A percentile compares a stretch with the other conserved stretches of the same genome.
These are phyloP conservation scores for Ciborinia camelliae DNA, from an alignment of 2,329 filamentous ascomycete species.

Conservation along the genomic window DNA sequence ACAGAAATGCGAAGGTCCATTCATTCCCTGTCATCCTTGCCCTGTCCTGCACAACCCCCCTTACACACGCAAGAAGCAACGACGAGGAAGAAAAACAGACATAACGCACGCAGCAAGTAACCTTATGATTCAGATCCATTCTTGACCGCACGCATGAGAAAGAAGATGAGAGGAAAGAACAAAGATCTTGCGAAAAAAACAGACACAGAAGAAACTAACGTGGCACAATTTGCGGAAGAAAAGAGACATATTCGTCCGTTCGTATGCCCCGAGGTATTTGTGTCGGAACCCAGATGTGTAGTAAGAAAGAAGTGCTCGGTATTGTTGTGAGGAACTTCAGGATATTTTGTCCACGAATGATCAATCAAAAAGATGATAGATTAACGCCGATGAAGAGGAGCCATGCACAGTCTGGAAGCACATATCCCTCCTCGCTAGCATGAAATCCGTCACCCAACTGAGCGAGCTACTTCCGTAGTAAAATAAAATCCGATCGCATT, in stretches of 20 bases:
- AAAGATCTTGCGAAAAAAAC: conserved; percentile 36
- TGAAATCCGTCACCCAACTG: conserved; percentile 29
- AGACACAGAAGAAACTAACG: conserved; percentile 36
- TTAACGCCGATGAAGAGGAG: conserved; percentile 32
- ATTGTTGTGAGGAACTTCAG: conserved; percentile 27
- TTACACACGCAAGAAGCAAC: conserved; percentile 21
- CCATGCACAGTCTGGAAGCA: conserved; percentile 34
- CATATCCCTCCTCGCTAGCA: conserved; percentile 32
- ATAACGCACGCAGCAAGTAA: conserved; percentile 26
- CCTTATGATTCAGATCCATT: conserved; percentile 36
- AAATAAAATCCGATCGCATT: conserved; percentile 37
- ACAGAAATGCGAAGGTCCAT: conserved; percentile 36
- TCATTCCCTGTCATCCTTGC: conserved; percentile 29
- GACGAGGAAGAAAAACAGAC: conserved; percentile 31
- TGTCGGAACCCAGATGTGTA: conserved; percentile 27
- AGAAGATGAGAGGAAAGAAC: conserved; percentile 31
- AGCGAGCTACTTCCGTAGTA: conserved; percentile 24
- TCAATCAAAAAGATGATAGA: conserved; percentile 31
- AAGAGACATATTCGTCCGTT: conserved; percentile 21
- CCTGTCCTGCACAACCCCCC: conserved; percentile 26
- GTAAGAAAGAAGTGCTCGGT: conserved; percentile 28
- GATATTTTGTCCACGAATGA: conserved; percentile 28
- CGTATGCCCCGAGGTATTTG: conserved; percentile 37
- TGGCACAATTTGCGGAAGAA: conserved; percentile 32
- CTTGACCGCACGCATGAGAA: conserved; percentile 30